phyloP scores from a whole-genome alignment of 169 alveolate species.

The Eimeria falciformis region DNA sequence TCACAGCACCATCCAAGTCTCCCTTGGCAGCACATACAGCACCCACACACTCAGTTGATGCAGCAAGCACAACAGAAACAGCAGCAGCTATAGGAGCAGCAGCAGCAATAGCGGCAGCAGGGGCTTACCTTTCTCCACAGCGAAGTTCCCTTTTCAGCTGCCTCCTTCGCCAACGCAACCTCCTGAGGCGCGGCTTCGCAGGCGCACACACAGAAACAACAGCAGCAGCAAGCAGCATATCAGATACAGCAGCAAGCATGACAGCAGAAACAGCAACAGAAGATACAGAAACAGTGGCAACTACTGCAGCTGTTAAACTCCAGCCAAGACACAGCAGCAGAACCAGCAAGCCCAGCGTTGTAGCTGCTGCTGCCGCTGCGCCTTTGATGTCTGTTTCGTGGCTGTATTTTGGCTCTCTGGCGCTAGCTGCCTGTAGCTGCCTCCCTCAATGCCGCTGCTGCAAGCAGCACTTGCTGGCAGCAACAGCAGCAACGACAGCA shows the following conservation, averaged over 20 bases:
- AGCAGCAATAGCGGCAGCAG: background rate
- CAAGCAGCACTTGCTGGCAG: background rate
- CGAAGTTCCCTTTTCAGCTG: too few species aligned
- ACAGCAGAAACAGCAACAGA: background rate
- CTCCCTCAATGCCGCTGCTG: constrained; percentile 8
- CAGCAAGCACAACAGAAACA: constrained; percentile 1
- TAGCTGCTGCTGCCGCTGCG: constrained; percentile 21
- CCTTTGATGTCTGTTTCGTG: background rate
- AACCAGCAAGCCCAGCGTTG: background rate
- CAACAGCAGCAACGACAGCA: constrained; percentile 4
- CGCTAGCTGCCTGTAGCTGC: background rate
- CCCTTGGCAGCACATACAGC: constrained; percentile 4
- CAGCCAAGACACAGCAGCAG: too few species aligned
- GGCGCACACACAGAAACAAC: background rate
- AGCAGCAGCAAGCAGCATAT: background rate
- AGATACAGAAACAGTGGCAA: background rate
- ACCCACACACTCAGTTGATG: background rate
- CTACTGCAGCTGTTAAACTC: too few species aligned
- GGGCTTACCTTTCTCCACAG: too few species aligned
- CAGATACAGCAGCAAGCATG: background rate
- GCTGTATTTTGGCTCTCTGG: background rate
- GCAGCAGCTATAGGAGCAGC: constrained; percentile 35
- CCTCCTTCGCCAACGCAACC: too few species aligned
- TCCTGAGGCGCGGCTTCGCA: too few species aligned
- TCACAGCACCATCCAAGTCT: background rate